Percentiles rank a stretch among this genome's conserved stretches.
phyloP scores from a whole-genome alignment of 352 stramenopile species.

The Pythium apleroticum region DNA sequence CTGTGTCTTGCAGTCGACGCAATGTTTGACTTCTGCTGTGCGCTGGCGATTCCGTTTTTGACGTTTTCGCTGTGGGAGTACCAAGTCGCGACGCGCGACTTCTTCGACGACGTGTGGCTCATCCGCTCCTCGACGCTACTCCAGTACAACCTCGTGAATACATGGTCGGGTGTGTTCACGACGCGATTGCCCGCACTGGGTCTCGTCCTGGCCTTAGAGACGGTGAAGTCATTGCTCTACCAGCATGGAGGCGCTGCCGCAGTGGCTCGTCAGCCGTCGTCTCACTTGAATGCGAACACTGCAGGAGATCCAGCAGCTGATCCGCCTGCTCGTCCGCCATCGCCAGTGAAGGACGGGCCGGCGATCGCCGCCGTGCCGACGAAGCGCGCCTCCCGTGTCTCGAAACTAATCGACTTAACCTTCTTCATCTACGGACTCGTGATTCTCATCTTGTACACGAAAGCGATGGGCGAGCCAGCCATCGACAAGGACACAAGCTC shows the following conservation, averaged over 20 bases:
- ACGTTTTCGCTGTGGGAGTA: slow-evolving; percentile 27
- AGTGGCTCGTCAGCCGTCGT: background rate
- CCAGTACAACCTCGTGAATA: slow-evolving; percentile 30
- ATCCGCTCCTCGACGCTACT: slow-evolving; percentile 27
- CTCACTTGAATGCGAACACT: background rate
- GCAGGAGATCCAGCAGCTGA: background rate
- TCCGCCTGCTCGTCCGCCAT: background rate
- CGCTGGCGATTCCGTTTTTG: slow-evolving; percentile 29
- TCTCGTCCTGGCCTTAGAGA: slow-evolving; percentile 22
- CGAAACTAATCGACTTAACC: slow-evolving; percentile 7
- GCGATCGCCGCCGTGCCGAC: background rate
- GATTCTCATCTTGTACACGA: slow-evolving; percentile 20
- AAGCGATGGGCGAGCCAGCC: slow-evolving; percentile 16
- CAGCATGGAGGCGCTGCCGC: background rate
- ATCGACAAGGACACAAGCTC: slow-evolving; percentile 15
- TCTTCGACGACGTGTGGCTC: slow-evolving; percentile 27
- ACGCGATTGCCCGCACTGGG: slow-evolving; percentile 25
- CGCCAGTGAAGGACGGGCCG: background rate
- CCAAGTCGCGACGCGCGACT: slow-evolving; percentile 25
- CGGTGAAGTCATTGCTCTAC: slow-evolving; percentile 22
- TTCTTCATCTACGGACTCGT: slow-evolving; percentile 24
- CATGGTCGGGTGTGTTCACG: slow-evolving; percentile 22
- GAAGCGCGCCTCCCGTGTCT: slow-evolving; percentile 11
- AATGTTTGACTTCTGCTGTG: slow-evolving; percentile 33
- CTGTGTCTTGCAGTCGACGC: slow-evolving; percentile 27